phyloP scores from a whole-genome alignment of 352 stramenopile species.

The Halophytophthora polymorphica region DNA sequence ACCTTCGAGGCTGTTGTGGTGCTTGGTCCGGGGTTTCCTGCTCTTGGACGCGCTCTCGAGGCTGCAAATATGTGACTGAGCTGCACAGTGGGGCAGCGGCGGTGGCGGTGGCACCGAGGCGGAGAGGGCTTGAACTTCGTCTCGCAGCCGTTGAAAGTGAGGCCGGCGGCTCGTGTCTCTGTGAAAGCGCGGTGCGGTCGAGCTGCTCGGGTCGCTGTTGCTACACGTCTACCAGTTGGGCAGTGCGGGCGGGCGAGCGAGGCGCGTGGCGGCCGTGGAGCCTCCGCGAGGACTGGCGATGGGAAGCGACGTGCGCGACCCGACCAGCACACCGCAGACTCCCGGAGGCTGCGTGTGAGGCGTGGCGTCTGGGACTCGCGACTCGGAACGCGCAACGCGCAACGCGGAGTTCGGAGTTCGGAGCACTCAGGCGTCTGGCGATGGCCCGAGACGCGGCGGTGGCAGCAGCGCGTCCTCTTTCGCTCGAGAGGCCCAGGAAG shows the following conservation, averaged over 20 bases:
- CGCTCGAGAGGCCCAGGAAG: conserved; percentile 11
- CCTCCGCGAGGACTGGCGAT: conserved; percentile 20
- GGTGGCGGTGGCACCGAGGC: no score
- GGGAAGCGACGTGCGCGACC: conserved; percentile 25
- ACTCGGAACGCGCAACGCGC: not conserved
- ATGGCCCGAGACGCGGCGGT: conserved; percentile 1
- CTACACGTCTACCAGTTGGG: conserved; percentile 1
- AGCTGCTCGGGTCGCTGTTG: not conserved
- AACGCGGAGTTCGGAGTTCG: no score
- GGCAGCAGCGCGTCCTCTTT: conserved; percentile 10
- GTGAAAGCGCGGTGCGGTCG: no score
- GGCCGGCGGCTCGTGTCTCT: no score
- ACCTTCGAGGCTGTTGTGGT: no score
- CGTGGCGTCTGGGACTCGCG: not conserved
- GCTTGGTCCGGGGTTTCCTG: not conserved
- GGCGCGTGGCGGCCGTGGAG: conserved; percentile 31
- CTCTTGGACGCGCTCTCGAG: not conserved
- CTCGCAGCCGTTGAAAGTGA: not conserved
- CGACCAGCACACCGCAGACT: conserved; percentile 2
- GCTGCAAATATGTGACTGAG: no score
- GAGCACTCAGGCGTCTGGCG: conserved; percentile 19
- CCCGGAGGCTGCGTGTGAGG: no score
- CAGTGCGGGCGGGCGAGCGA: conserved; percentile 18
- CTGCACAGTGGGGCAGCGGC: no score
- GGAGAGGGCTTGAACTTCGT: not conserved